Evolutionary conservation across 306 rosid species (phyloP).

Genomic region (Castanea sativa): DNA sequence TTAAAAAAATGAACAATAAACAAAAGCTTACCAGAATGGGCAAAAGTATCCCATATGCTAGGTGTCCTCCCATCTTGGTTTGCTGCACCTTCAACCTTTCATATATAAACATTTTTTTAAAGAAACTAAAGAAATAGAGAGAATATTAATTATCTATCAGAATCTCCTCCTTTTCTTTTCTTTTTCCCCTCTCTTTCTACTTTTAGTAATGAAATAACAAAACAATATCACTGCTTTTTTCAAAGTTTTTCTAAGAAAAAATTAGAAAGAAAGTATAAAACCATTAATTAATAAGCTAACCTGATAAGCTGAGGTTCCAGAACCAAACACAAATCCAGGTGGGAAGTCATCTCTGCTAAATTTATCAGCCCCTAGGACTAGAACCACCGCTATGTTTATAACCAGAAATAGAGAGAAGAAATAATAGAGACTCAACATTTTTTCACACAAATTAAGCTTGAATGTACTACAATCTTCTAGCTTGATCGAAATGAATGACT

Average conservation of each 20-base stretch:
- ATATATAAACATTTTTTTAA: background rate
- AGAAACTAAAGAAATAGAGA: background rate
- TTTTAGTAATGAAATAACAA: too few species aligned
- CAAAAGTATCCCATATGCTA: constrained; percentile 22
- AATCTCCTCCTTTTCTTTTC: too few species aligned
- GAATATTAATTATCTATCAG: too few species aligned
- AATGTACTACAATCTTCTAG: background rate
- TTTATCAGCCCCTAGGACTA: background rate
- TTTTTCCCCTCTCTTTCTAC: too few species aligned
- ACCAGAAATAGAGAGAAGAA: background rate
- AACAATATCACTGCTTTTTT: background rate
- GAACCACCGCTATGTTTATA: background rate
- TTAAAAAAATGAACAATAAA: too few species aligned
- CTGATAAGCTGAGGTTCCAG: constrained; percentile 66
- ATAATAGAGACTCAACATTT: background rate
- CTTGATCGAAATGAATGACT: background rate
- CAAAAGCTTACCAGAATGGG: constrained; percentile 24
- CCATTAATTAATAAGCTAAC: constrained; percentile 10
- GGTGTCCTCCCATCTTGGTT: constrained; percentile 26
- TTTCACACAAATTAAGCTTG: background rate
- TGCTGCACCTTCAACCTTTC: constrained; percentile 54
- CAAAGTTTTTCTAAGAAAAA: background rate
- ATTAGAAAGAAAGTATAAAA: background rate
- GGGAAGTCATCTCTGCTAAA: constrained; percentile 59
- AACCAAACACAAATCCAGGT: constrained; percentile 56